Evolutionary conservation across 1,284 basidiomycete genomes (phyloP), one percentile per base, ranked within the genome.

Genomic region (Puccinia horiana): DNA sequence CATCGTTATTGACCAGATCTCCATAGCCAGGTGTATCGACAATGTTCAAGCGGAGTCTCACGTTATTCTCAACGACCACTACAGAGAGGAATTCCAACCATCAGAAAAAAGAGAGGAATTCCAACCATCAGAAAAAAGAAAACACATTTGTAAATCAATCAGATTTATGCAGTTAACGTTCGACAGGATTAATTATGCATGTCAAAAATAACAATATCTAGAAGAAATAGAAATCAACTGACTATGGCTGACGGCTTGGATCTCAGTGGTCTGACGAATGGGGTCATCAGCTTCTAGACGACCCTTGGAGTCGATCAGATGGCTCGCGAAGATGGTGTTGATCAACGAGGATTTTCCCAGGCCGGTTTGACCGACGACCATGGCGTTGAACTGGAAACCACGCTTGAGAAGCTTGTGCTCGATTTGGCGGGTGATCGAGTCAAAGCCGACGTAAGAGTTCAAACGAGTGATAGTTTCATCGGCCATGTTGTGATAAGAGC

Each of bases 381-480:
- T 96, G 84, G 96, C 92, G 87, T 99, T 99, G 91, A 99, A 98
- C 89, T 97, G 94, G 90, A 98, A 98, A 83, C 96, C 96, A 85
- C 96, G 92, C 90, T 98, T 98, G 89, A 99, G 91, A 85, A 98
- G 92, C 91, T 98, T 99, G 90, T 95, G 93, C 90, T 99, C 96
- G 87, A 99, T 98, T 89, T 98, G 96, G 87, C 92, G 91, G 79
- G 96, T 97, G 88, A 98, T 96, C 85, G 85, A 85, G 83, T 88
- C 87, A 83, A 88, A 88, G 26, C 87, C 87, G 63, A 87, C 86
- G 76, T 86, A 87, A n/a, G 84, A 85, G 58, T 86, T 84, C n/a
- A 87, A 84, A 9, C 86, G 85, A 52, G 87, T 84, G 32, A 83
- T 74, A 40, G 83, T 52, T n/a, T 79, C 73, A 26, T 83, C 82